A percentile compares a stretch with the other conserved stretches of the same genome.
Evolutionary conservation across 2,329 filamentous ascomycete species (phyloP).

Genomic region (Remersonia thermophila): DNA sequence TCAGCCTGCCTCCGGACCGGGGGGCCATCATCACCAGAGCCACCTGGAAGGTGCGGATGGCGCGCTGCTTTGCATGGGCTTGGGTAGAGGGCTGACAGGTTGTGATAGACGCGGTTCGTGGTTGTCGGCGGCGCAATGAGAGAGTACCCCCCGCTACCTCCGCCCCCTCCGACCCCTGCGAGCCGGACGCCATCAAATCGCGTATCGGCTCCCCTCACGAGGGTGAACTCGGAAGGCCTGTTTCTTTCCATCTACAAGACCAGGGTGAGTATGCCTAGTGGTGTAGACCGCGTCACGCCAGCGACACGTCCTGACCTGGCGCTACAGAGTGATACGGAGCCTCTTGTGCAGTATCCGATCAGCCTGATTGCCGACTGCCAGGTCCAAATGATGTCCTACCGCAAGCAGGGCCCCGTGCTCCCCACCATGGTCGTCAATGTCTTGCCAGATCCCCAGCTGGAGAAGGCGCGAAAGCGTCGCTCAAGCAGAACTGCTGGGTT

Average conservation of each 20-base stretch:
- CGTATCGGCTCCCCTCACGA: conserved; percentile 21
- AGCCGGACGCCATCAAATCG: conserved; percentile 27
- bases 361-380: conserved; percentile 43
- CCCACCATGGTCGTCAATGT: conserved; percentile 49
- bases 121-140: conserved; percentile 35
- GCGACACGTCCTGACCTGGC: too few relatives aligned
- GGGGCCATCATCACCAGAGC: conserved; percentile 39
- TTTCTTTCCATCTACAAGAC: conserved; percentile 44
- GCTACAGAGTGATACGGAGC: conserved; percentile 39
- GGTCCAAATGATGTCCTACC: conserved; percentile 46
- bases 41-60: conserved; percentile 36
- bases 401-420: conserved; percentile 47
- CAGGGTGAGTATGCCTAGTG: conserved; percentile 41
- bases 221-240: conserved; percentile 26
- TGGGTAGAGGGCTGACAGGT: conserved; percentile 12
- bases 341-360: conserved; percentile 40
- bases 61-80: neutral
- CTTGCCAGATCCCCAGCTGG: conserved; percentile 35
- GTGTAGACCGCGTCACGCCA: too few relatives aligned
- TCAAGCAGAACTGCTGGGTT: conserved; percentile 51
- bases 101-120: conserved; percentile 43
- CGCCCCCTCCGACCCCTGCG: conserved; percentile 15
- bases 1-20: conserved; percentile 39
- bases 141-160: conserved; percentile 23
- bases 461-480: conserved; percentile 51